Evolutionary conservation across 495 filamentous ascomycete species (phyloP).

Genomic region (Neurospora tetrasperma): DNA sequence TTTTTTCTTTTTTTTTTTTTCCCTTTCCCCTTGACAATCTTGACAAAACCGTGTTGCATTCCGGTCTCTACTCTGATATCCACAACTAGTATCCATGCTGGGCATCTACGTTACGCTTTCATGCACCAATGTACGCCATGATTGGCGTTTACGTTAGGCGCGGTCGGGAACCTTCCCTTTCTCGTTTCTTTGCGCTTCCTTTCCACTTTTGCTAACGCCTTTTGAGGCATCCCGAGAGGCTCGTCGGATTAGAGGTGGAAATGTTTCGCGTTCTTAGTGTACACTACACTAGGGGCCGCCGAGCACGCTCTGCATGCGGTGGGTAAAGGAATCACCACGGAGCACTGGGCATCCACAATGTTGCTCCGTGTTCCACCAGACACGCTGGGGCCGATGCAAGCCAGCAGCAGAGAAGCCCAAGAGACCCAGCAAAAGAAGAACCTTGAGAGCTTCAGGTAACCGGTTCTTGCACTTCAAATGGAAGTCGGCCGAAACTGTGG

Average conservation of each 20-base stretch:
- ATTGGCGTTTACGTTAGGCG: neutral
- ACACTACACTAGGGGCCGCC: neutral
- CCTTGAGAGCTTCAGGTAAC: neutral
- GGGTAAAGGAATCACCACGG: neutral
- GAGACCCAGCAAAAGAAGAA: neutral
- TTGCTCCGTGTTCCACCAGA: neutral
- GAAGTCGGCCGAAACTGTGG: neutral
- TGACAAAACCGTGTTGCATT: neutral
- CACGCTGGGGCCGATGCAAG: neutral
- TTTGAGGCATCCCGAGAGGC: neutral
- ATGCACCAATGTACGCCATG: neutral
- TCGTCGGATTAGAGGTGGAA: neutral
- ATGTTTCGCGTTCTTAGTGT: neutral
- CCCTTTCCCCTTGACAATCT: neutral
- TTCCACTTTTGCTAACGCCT: neutral
- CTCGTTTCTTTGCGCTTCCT: neutral
- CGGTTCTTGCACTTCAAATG: neutral
- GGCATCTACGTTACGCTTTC: neutral
- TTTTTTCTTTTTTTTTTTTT: neutral
- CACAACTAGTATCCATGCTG: neutral
- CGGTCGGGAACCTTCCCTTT: neutral
- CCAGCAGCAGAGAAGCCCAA: neutral
- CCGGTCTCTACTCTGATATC: neutral
- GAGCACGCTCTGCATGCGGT: neutral
- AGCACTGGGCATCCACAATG: neutral